These are phyloP conservation scores for Lentinus polychrous DNA, from an alignment of 1,284 basidiomycete species.

Conservation along the genomic window DNA sequence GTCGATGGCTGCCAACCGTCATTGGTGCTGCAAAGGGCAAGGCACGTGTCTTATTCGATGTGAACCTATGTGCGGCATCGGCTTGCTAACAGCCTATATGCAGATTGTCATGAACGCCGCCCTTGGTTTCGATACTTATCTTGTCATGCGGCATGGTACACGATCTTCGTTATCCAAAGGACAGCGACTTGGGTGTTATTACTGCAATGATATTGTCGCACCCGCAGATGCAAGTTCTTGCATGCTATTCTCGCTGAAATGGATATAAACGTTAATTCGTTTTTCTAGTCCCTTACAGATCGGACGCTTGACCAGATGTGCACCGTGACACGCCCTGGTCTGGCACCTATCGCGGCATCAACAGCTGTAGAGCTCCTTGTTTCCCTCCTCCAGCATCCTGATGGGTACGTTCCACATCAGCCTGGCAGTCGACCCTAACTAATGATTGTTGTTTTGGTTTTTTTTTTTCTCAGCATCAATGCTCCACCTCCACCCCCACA, in stretches of 20 bases:
- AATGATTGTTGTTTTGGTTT: neutral
- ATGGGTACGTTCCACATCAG: conserved; percentile 49
- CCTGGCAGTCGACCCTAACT: neutral
- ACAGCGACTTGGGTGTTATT: conserved; percentile 83
- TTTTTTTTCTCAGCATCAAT: conserved; percentile 38
- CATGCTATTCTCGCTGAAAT: neutral
- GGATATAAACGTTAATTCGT: conserved; percentile 2
- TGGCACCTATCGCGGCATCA: conserved; percentile 88
- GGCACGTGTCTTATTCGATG: conserved; percentile 32
- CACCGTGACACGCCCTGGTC: conserved; percentile 94
- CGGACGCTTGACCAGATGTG: conserved; percentile 99
- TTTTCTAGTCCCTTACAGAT: conserved; percentile 78
- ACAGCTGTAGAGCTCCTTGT: conserved; percentile 91
- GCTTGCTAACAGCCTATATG: too few species aligned
- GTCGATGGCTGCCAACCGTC: conserved; percentile 91
- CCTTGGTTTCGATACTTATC: conserved; percentile 91
- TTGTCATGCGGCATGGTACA: conserved; percentile 95
- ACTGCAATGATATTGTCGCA: conserved; percentile 97
- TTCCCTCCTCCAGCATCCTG: conserved; percentile 85
- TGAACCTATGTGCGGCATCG: too few species aligned
- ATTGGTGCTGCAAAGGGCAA: conserved; percentile 80
- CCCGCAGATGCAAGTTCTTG: conserved; percentile 75
- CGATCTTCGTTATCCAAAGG: conserved; percentile 34
- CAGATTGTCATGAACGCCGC: conserved; percentile 94
- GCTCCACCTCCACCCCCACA: conserved; percentile 59